Percentiles rank a stretch among this genome's conserved stretches.
phyloP scores from a whole-genome alignment of 176 grass and related monocot species.

The Ensete glaucum region DNA sequence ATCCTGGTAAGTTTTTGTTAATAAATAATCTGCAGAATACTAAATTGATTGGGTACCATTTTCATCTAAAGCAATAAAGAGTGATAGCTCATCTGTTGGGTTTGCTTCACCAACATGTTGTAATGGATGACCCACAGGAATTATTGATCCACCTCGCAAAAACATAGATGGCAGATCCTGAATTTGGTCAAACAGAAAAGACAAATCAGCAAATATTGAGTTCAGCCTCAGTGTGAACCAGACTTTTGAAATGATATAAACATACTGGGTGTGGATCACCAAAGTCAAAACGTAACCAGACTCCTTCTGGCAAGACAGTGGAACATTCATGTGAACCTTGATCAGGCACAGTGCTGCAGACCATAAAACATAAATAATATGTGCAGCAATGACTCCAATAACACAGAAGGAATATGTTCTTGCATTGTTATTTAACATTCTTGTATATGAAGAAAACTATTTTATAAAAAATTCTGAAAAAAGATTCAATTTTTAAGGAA shows the following conservation, averaged over 20 bases:
- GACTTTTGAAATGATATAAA: constrained; percentile 14
- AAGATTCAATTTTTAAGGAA: no score
- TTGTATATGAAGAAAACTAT: constrained; percentile 1
- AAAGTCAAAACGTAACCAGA: constrained; percentile 86
- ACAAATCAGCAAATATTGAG: not conserved
- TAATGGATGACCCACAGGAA: constrained; percentile 70
- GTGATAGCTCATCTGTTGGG: constrained; percentile 70
- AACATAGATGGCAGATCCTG: constrained; percentile 82
- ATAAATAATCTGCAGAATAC: not conserved
- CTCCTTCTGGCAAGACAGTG: constrained; percentile 56
- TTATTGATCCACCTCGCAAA: constrained; percentile 77
- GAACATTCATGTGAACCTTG: constrained; percentile 62
- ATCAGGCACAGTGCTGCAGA: constrained; percentile 59
- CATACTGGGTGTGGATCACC: constrained; percentile 83
- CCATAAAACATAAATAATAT: not conserved
- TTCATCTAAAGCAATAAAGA: constrained; percentile 74
- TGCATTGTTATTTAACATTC: no score
- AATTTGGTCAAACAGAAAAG: constrained; percentile 13
- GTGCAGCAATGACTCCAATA: not conserved
- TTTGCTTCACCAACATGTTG: constrained; percentile 82
- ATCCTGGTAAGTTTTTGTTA: not conserved
- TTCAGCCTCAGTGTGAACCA: constrained; percentile 7
- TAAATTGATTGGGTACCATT: constrained; percentile 41
- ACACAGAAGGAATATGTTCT: not conserved
- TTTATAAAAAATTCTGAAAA: not conserved